Conservation (phyloP, 78 protist species). For the Neovahlkampfia damariscottae region DNA sequence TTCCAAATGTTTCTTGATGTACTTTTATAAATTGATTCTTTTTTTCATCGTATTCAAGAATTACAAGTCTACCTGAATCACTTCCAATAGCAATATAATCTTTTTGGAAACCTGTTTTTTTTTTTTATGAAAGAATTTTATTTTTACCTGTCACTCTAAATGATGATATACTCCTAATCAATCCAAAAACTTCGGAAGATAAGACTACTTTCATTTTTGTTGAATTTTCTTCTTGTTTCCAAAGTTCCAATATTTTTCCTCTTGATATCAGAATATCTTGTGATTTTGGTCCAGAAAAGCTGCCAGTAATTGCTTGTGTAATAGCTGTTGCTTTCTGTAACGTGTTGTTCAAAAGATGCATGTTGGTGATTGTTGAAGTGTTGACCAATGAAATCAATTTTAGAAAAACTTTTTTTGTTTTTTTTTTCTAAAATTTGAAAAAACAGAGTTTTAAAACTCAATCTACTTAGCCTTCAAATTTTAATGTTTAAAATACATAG, state of each 20-base stretch:
- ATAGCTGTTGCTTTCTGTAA: slow-evolving; percentile 68
- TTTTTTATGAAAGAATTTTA: slow-evolving; percentile 64
- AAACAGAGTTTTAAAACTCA: no score
- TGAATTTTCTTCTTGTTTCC: slow-evolving; percentile 26
- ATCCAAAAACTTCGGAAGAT: slow-evolving; percentile 59
- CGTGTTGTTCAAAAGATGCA: slow-evolving; percentile 67
- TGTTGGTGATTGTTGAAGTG: background rate
- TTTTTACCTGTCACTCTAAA: slow-evolving; percentile 69
- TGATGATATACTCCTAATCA: slow-evolving; percentile 64
- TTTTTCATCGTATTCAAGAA: slow-evolving; percentile 63
- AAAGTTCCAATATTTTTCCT: slow-evolving; percentile 43
- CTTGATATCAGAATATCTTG: slow-evolving; percentile 44
- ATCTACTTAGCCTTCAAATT: no score
- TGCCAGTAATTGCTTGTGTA: slow-evolving; percentile 55
- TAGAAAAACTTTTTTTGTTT: no score
- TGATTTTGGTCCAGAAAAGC: slow-evolving; percentile 45
- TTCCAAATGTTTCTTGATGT: slow-evolving; percentile 88
- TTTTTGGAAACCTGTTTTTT: slow-evolving; percentile 52
- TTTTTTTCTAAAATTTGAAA: no score
- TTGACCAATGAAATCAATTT: no score
- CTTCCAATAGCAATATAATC: slow-evolving; percentile 88
- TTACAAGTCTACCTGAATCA: slow-evolving; percentile 77
- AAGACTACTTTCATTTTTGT: slow-evolving; percentile 20
- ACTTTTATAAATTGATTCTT: slow-evolving; percentile 47
- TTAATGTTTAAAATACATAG: no score